A percentile compares a stretch with the other conserved stretches of the same genome.
Evolutionary conservation across 2,329 filamentous ascomycete species (phyloP).

Genomic region (Cladosporium sp.): DNA sequence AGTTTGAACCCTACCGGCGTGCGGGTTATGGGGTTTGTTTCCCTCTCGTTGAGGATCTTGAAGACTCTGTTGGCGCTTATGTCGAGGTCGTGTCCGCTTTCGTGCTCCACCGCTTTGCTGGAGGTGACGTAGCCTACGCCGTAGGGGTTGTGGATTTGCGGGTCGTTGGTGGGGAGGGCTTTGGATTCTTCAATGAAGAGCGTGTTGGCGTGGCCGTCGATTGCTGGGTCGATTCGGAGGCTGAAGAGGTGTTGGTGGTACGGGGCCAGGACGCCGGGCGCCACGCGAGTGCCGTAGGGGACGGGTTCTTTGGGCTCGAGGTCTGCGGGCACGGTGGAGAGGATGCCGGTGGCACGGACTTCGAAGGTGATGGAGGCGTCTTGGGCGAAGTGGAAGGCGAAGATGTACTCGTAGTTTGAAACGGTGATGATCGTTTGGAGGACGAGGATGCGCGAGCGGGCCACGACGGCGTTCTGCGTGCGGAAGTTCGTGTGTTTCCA

Average conservation of each 20-base stretch:
- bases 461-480: constrained; percentile 57
- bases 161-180: constrained; percentile 44
- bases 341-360: constrained; percentile 61
- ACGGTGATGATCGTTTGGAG: constrained; percentile 65
- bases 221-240: constrained; percentile 59
- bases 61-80: constrained; percentile 52
- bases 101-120: constrained; percentile 26
- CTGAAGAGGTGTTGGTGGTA: constrained; percentile 69
- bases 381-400: constrained; percentile 61
- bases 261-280: constrained; percentile 59
- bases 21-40: constrained; percentile 43
- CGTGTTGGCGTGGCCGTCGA: constrained; percentile 54
- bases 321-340: constrained; percentile 56
- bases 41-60: constrained; percentile 48
- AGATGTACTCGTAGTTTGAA: constrained; percentile 67
- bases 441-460: constrained; percentile 58
- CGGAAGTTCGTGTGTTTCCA: constrained; percentile 70
- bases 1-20: constrained; percentile 49
- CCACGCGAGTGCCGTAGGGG: constrained; percentile 53
- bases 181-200: constrained; percentile 45
- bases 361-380: constrained; percentile 58
- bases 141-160: constrained; percentile 53
- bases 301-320: constrained; percentile 51
- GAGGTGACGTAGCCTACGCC: constrained; percentile 58
- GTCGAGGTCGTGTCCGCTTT: constrained; percentile 23